These are phyloP conservation scores for Saccharomycopsis sp. DNA, from an alignment of 805 yeast species.

Conservation along the genomic window DNA sequence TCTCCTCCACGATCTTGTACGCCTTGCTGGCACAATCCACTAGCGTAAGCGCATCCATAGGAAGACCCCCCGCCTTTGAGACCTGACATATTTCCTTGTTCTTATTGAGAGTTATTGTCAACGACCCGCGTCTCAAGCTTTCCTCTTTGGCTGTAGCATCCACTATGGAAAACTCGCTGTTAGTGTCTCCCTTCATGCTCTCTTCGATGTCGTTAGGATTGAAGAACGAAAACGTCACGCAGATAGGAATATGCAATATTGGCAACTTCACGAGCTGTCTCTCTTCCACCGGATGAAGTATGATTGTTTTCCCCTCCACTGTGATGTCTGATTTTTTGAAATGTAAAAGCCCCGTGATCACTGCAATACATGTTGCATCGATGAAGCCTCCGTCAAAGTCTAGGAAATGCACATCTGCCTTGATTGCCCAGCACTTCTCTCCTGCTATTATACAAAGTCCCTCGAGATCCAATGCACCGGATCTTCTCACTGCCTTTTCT, in stretches of 20 bases:
- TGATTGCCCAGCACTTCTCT: conserved; percentile 79
- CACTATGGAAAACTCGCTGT: conserved; percentile 51
- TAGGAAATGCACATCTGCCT: conserved; percentile 85
- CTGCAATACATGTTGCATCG: conserved; percentile 87
- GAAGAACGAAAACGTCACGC: conserved; percentile 83
- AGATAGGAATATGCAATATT: conserved; percentile 81
- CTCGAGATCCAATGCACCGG: conserved; percentile 88
- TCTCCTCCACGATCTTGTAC: conserved; percentile 48
- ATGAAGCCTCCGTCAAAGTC: conserved; percentile 91
- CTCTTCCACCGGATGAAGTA: conserved; percentile 66
- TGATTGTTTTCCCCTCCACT: conserved; percentile 45
- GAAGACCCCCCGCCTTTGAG: conserved; percentile 83
- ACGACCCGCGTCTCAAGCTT: conserved; percentile 61
- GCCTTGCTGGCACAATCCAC: conserved; percentile 67
- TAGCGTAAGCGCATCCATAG: conserved; percentile 64
- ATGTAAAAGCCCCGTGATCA: conserved; percentile 77
- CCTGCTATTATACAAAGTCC: conserved; percentile 88
- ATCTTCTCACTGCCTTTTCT: conserved; percentile 86
- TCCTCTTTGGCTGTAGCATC: conserved; percentile 82
- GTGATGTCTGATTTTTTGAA: conserved; percentile 80
- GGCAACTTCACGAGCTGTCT: conserved; percentile 84
- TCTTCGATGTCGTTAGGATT: conserved; percentile 59
- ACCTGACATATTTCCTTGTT: conserved; percentile 89
- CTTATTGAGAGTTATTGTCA: conserved; percentile 82
- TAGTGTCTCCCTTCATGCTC: conserved; percentile 60